Conservation (phyloP, 306 rosid genomes). For the Cucumis melo region DNA sequence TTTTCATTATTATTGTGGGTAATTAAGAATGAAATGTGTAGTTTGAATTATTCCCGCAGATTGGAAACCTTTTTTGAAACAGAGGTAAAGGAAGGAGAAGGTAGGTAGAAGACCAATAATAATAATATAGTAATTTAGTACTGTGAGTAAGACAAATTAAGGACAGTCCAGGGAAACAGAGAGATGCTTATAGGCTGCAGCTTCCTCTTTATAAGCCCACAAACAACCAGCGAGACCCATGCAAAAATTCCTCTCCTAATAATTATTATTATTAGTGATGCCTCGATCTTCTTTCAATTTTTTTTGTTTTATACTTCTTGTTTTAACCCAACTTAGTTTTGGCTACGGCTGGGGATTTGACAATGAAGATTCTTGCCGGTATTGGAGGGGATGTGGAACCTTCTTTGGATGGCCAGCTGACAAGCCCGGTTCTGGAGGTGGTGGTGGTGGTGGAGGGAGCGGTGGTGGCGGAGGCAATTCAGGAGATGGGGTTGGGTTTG, state of each 20-base stretch:
- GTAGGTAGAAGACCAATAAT: not conserved
- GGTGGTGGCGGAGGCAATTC: not conserved
- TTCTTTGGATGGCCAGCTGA: not conserved
- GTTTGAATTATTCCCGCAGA: too few species aligned
- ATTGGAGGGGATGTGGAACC: constrained; percentile 6
- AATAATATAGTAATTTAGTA: not conserved
- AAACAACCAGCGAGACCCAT: not conserved
- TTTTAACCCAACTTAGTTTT: not conserved
- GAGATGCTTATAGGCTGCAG: not conserved
- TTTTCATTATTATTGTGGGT: too few species aligned
- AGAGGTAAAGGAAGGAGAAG: too few species aligned
- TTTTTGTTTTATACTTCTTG: not conserved
- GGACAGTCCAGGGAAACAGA: not conserved
- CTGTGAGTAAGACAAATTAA: not conserved
- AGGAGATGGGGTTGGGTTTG: not conserved
- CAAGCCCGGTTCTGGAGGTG: not conserved
- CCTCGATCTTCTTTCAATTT: not conserved
- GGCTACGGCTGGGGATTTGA: not conserved
- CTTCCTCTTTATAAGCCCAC: not conserved
- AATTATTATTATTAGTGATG: not conserved
- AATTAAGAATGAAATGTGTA: too few species aligned
- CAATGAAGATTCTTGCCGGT: not conserved
- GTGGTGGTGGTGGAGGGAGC: not conserved
- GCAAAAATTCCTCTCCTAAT: not conserved
- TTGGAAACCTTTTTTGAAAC: too few species aligned